phyloP scores from a whole-genome alignment of 805 yeast genomes.

The Candida morakotiae region DNA sequence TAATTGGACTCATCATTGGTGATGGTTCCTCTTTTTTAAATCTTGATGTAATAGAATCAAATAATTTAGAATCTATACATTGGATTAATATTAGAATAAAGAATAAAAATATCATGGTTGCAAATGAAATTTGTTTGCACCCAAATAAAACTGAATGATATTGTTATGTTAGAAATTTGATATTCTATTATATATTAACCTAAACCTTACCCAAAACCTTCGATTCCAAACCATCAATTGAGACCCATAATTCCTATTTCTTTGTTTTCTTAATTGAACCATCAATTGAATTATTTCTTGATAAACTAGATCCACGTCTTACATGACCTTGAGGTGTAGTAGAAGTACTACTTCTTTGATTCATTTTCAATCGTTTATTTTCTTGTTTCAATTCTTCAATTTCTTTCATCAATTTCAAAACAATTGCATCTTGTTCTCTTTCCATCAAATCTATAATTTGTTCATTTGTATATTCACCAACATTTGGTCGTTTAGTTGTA shows the following conservation, averaged over 20 bases:
- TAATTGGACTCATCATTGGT: constrained; percentile 7
- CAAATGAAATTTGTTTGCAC: no score
- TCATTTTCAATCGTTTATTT: constrained; percentile 22
- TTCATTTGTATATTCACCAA: constrained; percentile 24
- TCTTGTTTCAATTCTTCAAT: constrained; percentile 53
- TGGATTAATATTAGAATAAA: no score
- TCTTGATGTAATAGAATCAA: neutral
- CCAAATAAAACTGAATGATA: no score
- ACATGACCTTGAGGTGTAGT: no score
- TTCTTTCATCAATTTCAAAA: constrained; percentile 61
- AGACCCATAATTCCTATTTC: no score
- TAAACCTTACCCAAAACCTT: no score
- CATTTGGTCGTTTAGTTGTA: constrained; percentile 1
- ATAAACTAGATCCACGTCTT: no score
- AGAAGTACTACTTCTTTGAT: neutral
- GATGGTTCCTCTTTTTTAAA: neutral
- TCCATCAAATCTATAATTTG: constrained; percentile 61
- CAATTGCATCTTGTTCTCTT: constrained; percentile 73
- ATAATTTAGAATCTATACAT: no score
- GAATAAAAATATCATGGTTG: no score
- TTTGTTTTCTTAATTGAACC: neutral
- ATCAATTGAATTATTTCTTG: neutral
- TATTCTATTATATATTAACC: no score
- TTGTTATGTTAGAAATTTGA: no score
- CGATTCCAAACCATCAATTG: no score